Conservation (phyloP, 2,329 filamentous ascomycete species). For the Colletotrichum sp. region DNA sequence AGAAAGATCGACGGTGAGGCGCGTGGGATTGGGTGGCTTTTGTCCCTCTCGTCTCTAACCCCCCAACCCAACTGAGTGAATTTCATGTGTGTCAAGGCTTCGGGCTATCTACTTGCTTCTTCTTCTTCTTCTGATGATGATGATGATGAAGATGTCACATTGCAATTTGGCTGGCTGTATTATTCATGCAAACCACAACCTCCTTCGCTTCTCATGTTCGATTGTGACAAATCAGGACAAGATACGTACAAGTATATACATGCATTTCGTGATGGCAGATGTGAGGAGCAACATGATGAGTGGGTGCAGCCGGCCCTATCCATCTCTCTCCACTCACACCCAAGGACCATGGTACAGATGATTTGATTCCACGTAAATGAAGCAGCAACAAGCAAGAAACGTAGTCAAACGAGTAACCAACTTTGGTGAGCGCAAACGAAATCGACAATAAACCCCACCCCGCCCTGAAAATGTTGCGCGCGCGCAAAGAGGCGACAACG, state of each 20-base stretch:
- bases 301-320: neutral
- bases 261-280: neutral
- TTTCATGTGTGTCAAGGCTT: neutral
- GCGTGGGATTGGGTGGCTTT: neutral
- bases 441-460: neutral
- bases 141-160: neutral
- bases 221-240: neutral
- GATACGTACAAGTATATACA: neutral
- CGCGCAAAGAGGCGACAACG: neutral
- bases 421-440: neutral
- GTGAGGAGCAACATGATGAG: neutral
- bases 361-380: neutral
- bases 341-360: neutral
- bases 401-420: neutral
- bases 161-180: neutral
- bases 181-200: neutral
- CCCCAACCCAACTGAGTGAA: neutral
- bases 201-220: neutral
- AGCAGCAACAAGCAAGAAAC: neutral
- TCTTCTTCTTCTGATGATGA: neutral
- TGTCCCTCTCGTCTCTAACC: neutral
- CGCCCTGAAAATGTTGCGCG: neutral
- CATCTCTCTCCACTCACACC: neutral
- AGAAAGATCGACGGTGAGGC: slow-evolving; percentile 17
- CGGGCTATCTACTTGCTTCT: neutral